These are phyloP conservation scores for Trichoderma orchidacearum DNA, from an alignment of 495 filamentous ascomycete genomes.

Conservation along the genomic window DNA sequence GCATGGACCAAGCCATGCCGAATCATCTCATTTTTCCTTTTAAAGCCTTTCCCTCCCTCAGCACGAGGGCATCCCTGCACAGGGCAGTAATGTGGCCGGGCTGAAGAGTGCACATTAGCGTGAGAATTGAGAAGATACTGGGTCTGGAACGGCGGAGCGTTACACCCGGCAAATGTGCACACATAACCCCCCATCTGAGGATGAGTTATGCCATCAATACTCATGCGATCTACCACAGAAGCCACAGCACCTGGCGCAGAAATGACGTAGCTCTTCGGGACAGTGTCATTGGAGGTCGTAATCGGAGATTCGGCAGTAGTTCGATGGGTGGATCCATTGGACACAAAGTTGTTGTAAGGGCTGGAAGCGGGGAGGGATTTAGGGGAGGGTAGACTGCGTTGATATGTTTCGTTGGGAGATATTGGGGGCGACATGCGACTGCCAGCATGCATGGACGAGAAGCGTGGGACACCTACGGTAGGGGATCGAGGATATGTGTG, in stretches of 20 bases:
- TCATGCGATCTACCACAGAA: slow-evolving; percentile 18
- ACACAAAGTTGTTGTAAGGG: slow-evolving; percentile 14
- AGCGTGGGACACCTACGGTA: slow-evolving; percentile 11
- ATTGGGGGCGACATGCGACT: slow-evolving; percentile 24
- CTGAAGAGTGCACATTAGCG: slow-evolving; percentile 88
- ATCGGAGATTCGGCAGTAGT: slow-evolving; percentile 12
- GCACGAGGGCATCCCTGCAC: slow-evolving; percentile 65
- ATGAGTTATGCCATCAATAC: slow-evolving; percentile 20
- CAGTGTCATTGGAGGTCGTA: slow-evolving; percentile 5
- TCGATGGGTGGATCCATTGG: slow-evolving; percentile 8
- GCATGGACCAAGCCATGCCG: slow-evolving; percentile 90
- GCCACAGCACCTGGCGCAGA: slow-evolving; percentile 9
- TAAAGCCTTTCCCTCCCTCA: slow-evolving; percentile 86
- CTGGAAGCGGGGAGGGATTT: slow-evolving; percentile 11
- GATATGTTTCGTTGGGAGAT: slow-evolving; percentile 23
- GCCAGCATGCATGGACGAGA: slow-evolving; percentile 11
- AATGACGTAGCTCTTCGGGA: neutral
- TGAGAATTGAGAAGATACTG: slow-evolving; percentile 79
- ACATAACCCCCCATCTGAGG: slow-evolving; percentile 23
- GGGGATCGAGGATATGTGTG: slow-evolving; percentile 19
- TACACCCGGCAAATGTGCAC: slow-evolving; percentile 57
- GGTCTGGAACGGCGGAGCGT: slow-evolving; percentile 78
- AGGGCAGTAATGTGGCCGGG: slow-evolving; percentile 82
- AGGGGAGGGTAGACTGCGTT: slow-evolving; percentile 17
- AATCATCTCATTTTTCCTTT: slow-evolving; percentile 99